Percentiles rank a stretch among this genome's conserved stretches.
Evolutionary conservation across 2,329 filamentous ascomycete species (phyloP).

Genomic region (Hypoxylon sp.): DNA sequence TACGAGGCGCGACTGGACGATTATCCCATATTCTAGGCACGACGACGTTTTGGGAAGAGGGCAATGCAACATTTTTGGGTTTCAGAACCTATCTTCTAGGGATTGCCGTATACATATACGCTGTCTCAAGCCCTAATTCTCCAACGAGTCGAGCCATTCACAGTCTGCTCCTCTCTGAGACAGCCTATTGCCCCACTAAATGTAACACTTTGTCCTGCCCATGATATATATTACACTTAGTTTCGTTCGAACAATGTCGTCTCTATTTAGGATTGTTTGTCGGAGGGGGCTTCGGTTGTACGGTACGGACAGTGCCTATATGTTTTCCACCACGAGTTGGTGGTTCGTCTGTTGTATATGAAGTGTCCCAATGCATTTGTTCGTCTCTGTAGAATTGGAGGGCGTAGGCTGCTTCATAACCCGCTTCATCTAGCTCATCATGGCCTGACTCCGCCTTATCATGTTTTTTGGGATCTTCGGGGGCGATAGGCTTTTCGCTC

Average conservation of each 20-base stretch:
- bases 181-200: background rate
- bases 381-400: slow-evolving; percentile 6
- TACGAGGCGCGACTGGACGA: background rate
- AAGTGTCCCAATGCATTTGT: slow-evolving; percentile 5
- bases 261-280: slow-evolving; percentile 2
- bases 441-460: background rate
- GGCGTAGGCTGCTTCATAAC: slow-evolving; percentile 1
- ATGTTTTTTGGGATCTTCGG: background rate
- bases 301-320: background rate
- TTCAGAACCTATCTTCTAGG: no score
- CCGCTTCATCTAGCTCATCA: background rate
- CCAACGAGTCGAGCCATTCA: background rate
- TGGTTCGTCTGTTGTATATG: slow-evolving; percentile 4
- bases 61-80: no score
- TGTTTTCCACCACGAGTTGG: slow-evolving; percentile 6
- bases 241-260: background rate
- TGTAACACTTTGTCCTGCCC: background rate
- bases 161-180: background rate
- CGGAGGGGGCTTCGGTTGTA: slow-evolving; percentile 1
- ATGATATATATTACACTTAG: background rate
- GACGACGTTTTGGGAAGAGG: background rate
- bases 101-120: no score
- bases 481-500: background rate
- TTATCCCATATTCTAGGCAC: background rate
- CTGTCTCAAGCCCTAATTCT: background rate